These are phyloP conservation scores for Trichaptum fuscoviolaceum DNA, from an alignment of 768 basidiomycete species.

Conservation along the genomic window DNA sequence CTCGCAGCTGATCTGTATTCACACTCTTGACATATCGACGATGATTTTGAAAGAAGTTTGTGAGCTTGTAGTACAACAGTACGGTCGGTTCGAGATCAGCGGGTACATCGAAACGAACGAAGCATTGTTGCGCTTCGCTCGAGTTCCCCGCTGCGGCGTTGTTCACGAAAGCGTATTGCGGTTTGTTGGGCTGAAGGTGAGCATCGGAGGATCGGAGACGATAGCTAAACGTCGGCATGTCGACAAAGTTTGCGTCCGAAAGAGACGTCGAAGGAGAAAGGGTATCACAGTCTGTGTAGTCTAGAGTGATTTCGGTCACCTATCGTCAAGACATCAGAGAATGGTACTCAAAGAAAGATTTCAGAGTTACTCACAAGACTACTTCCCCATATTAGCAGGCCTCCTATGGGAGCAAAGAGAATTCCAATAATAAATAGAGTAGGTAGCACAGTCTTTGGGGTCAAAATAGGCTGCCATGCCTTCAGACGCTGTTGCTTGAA, in stretches of 20 bases:
- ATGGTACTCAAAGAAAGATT: conserved; percentile 4
- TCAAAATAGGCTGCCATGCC: conserved; percentile 99
- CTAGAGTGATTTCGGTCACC: conserved; percentile 90
- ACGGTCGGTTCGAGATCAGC: conserved; percentile 68
- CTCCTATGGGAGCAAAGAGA: conserved; percentile 94
- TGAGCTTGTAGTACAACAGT: conserved; percentile 94
- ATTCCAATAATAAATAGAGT: conserved; percentile 94
- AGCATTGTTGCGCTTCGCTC: conserved; percentile 52
- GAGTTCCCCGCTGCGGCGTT: conserved; percentile 37
- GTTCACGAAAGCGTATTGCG: conserved; percentile 73
- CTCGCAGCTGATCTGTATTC: conserved; percentile 79
- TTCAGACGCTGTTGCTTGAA: conserved; percentile 99
- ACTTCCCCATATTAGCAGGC: conserved; percentile 88
- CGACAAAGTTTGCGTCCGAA: conserved; percentile 32
- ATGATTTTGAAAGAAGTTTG: conserved; percentile 98
- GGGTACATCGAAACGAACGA: conserved; percentile 79
- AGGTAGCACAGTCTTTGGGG: conserved; percentile 95
- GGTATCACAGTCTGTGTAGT: conserved; percentile 91
- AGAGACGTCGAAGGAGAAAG: conserved; percentile 36
- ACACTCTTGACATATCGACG: conserved; percentile 94
- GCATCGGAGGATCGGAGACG: conserved; percentile 58
- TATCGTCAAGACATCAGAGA: conserved; percentile 30
- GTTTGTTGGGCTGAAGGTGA: conserved; percentile 40
- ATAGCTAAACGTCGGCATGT: conserved; percentile 63
- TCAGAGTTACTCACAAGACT: conserved; percentile 40